Conservation (phyloP, 1,284 basidiomycete genomes). For the Ustilago sp. region DNA sequence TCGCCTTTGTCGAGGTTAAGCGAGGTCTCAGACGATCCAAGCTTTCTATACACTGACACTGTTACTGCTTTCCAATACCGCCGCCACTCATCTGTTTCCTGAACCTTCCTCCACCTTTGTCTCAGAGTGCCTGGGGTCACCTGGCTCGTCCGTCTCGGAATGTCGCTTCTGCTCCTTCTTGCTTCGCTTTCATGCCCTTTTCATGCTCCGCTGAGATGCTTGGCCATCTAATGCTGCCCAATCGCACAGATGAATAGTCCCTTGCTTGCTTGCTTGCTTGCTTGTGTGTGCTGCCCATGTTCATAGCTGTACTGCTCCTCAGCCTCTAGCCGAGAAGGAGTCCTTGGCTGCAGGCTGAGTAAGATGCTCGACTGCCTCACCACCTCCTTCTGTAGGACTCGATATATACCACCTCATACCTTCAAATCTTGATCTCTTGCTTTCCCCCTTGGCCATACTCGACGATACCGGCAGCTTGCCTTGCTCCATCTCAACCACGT, state of each 20-base stretch:
- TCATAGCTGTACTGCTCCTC: too few species aligned
- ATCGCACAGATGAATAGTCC: neutral
- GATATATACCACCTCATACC: slow-evolving; percentile 15
- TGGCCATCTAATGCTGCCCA: neutral
- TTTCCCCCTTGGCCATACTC: slow-evolving; percentile 9
- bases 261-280: slow-evolving; percentile 1
- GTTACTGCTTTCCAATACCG: slow-evolving; percentile 8
- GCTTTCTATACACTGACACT: slow-evolving; percentile 6
- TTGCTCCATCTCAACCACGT: neutral
- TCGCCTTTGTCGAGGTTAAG: neutral
- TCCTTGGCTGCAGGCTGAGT: neutral
- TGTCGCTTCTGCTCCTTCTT: slow-evolving; percentile 2
- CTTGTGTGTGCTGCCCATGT: neutral
- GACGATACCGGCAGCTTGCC: slow-evolving; percentile 7
- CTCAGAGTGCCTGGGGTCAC: neutral
- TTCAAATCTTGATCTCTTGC: neutral
- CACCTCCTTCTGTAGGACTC: slow-evolving; percentile 7
- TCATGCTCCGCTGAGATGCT: neutral
- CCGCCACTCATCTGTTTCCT: neutral
- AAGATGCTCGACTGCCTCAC: slow-evolving; percentile 1
- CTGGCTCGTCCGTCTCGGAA: slow-evolving; percentile 3
- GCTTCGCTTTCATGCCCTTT: neutral
- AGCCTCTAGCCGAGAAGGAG: too few species aligned
- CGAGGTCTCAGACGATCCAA: slow-evolving; percentile 17
- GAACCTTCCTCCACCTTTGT: neutral